These are phyloP conservation scores for Cicer yamashitae DNA, from an alignment of 306 rosid genomes.

Conservation along the genomic window DNA sequence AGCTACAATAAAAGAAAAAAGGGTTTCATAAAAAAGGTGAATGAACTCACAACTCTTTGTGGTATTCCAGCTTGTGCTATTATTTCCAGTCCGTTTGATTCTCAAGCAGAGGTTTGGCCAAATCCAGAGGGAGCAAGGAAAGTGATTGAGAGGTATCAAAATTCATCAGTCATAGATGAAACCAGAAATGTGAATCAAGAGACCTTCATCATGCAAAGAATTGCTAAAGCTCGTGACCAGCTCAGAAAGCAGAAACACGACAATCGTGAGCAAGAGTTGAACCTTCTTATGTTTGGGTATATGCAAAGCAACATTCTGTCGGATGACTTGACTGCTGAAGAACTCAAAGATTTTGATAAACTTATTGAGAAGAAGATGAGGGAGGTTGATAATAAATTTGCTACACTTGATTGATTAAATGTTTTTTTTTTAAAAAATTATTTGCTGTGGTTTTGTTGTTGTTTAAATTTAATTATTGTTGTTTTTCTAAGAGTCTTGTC, in stretches of 20 bases:
- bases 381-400: background rate
- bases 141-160: background rate
- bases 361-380: background rate
- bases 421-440: background rate
- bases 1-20: background rate
- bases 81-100: background rate
- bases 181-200: background rate
- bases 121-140: background rate
- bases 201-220: background rate
- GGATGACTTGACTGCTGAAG: background rate
- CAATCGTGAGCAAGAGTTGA: background rate
- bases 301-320: background rate
- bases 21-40: background rate
- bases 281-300: background rate
- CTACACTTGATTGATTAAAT: background rate
- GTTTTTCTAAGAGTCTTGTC: background rate
- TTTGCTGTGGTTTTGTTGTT: background rate
- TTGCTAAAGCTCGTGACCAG: background rate
- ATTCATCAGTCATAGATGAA: background rate
- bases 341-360: background rate
- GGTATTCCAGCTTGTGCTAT: background rate
- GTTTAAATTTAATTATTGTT: background rate
- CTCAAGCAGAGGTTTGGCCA: background rate
- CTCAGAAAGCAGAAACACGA: background rate
- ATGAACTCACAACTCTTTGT: background rate